Evolutionary conservation across 1,284 basidiomycete species (phyloP).

Genomic region (Puccinia horiana): DNA sequence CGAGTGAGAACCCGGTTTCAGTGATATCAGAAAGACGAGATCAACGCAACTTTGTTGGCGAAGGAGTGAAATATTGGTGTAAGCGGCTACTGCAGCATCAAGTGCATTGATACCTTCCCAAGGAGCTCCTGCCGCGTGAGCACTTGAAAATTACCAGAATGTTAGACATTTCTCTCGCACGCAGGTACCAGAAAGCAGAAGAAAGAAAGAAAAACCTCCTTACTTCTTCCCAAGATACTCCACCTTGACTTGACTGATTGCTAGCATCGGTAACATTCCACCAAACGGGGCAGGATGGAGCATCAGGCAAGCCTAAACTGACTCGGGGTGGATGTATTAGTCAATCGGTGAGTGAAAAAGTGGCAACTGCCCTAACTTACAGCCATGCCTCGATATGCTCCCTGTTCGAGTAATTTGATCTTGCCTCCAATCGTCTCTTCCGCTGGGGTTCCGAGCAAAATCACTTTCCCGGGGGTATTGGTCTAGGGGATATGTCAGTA

Average conservation of each 20-base stretch:
- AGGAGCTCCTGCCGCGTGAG: slow-evolving; percentile 63
- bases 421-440: slow-evolving; percentile 81
- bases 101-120: slow-evolving; percentile 83
- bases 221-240: slow-evolving; percentile 49
- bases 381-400: slow-evolving; percentile 75
- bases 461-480: slow-evolving; percentile 70
- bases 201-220: slow-evolving; percentile 45
- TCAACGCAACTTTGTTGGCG: slow-evolving; percentile 71
- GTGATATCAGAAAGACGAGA: slow-evolving; percentile 61
- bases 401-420: slow-evolving; percentile 69
- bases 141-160: slow-evolving; percentile 41
- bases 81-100: slow-evolving; percentile 78
- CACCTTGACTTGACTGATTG: slow-evolving; percentile 67
- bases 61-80: slow-evolving; percentile 71
- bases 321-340: not conserved
- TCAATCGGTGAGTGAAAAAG: not conserved
- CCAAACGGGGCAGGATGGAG: slow-evolving; percentile 45
- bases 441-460: slow-evolving; percentile 82
- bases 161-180: not conserved
- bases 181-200: not conserved
- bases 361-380: slow-evolving; percentile 67
- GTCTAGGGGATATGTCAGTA: slow-evolving; percentile 58
- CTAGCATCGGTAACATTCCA: slow-evolving; percentile 53
- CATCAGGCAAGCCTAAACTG: slow-evolving; percentile 46
- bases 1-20: not conserved